Conservation (phyloP, 495 filamentous ascomycete species). For the Chaetomium fimeti region DNA sequence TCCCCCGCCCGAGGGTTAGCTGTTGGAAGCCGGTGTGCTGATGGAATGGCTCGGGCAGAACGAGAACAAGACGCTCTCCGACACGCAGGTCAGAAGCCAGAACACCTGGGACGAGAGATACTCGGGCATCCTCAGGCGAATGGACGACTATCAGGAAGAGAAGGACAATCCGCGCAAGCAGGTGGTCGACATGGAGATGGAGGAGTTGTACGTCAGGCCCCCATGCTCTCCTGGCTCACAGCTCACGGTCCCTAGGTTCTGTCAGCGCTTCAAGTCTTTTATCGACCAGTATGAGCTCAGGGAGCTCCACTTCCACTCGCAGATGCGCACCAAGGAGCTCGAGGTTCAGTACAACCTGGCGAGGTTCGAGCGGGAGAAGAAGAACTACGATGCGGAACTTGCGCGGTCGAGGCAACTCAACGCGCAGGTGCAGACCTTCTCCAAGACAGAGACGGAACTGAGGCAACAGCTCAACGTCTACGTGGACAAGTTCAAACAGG, state of each 20-base stretch:
- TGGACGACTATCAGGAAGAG: constrained; percentile 76
- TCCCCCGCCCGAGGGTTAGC: not conserved
- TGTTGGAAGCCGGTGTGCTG: constrained; percentile 31
- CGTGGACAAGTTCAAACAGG: constrained; percentile 99
- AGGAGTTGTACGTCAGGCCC: constrained; percentile 68
- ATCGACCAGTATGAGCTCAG: constrained; percentile 94
- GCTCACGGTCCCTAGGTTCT: constrained; percentile 60
- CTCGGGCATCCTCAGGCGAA: constrained; percentile 67
- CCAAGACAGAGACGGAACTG: constrained; percentile 91
- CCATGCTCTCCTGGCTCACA: not conserved
- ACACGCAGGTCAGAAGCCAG: constrained; percentile 76
- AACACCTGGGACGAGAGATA: constrained; percentile 81
- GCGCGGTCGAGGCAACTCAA: constrained; percentile 78
- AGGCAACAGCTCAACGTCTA: constrained; percentile 96
- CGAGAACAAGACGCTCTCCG: constrained; percentile 82
- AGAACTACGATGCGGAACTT: constrained; percentile 76
- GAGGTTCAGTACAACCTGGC: constrained; percentile 89
- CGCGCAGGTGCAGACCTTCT: constrained; percentile 89
- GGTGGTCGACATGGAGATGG: constrained; percentile 74
- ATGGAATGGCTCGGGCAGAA: constrained; percentile 57
- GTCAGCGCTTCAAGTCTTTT: constrained; percentile 85
- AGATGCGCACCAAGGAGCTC: constrained; percentile 91
- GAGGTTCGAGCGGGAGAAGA: constrained; percentile 83
- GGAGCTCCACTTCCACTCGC: constrained; percentile 83
- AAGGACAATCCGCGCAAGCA: constrained; percentile 73